Evolutionary conservation across 23 red algal genomes (phyloP).

Genomic region (Gracilaria domingensis): DNA sequence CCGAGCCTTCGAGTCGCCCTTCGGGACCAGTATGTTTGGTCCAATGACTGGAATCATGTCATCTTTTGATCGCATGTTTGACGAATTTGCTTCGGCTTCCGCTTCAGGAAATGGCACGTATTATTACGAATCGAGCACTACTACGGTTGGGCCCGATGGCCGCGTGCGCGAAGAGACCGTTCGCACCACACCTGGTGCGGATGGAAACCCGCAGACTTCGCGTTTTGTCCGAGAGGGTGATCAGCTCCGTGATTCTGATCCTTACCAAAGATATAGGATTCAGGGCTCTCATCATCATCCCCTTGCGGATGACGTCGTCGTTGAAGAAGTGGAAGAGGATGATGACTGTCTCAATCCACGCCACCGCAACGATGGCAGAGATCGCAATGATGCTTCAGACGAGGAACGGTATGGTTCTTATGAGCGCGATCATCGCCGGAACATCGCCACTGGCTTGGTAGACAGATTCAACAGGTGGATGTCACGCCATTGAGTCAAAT

Average conservation of each 20-base stretch:
- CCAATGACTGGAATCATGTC: constrained; percentile 24
- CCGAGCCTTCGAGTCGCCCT: constrained; percentile 45
- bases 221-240: constrained; percentile 53
- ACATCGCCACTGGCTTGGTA: background rate
- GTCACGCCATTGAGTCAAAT: background rate
- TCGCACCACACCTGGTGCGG: constrained; percentile 26
- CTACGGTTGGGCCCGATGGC: constrained; percentile 60
- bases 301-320: constrained; percentile 28
- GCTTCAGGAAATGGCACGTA: constrained; percentile 16
- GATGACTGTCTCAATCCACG: constrained; percentile 1
- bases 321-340: constrained; percentile 63
- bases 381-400: background rate
- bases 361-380: background rate
- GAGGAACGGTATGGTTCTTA: background rate
- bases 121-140: constrained; percentile 51
- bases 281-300: background rate
- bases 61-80: constrained; percentile 55
- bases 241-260: background rate
- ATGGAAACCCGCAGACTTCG: constrained; percentile 35
- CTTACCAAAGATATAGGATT: background rate
- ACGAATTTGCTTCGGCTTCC: constrained; percentile 12
- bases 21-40: constrained; percentile 17
- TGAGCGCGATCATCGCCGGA: background rate
- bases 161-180: constrained; percentile 55
- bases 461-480: constrained; percentile 12